Conservation (phyloP, 169 alveolate genomes). For the Plasmodium coatneyi region DNA sequence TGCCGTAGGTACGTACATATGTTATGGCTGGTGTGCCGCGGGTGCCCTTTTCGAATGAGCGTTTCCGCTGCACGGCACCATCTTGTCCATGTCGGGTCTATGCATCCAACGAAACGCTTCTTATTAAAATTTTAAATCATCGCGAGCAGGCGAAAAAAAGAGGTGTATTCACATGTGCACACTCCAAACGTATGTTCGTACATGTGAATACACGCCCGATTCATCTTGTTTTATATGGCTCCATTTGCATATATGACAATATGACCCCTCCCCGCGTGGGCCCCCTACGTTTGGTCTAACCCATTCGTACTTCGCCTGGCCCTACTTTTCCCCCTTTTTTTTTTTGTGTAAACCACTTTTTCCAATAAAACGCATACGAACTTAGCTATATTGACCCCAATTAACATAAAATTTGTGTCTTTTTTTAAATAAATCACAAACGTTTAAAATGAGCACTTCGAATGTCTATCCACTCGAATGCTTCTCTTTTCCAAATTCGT, state of each 20-base stretch:
- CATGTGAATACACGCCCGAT: neutral
- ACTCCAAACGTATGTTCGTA: neutral
- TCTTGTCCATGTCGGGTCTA: neutral
- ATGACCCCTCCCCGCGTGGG: neutral
- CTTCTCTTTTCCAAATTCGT: neutral
- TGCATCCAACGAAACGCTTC: neutral
- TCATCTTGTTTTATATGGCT: neutral
- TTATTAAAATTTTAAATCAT: neutral
- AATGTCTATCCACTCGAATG: neutral
- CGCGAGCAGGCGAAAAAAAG: neutral
- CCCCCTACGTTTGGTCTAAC: neutral
- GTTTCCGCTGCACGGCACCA: neutral
- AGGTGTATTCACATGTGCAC: neutral
- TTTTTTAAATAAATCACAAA: neutral
- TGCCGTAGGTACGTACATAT: neutral
- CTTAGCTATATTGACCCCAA: neutral
- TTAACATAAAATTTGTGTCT: conserved; percentile 1
- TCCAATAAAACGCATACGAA: neutral
- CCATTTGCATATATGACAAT: neutral
- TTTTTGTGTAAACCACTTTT: neutral
- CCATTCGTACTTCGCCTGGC: neutral
- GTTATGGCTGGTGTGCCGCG: neutral
- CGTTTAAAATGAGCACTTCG: neutral
- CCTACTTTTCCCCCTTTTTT: neutral
- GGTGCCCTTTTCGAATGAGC: neutral